A percentile compares a stretch with the other conserved stretches of the same genome.
phyloP scores from a whole-genome alignment of 768 basidiomycete genomes.

The Tulasnella sp. region DNA sequence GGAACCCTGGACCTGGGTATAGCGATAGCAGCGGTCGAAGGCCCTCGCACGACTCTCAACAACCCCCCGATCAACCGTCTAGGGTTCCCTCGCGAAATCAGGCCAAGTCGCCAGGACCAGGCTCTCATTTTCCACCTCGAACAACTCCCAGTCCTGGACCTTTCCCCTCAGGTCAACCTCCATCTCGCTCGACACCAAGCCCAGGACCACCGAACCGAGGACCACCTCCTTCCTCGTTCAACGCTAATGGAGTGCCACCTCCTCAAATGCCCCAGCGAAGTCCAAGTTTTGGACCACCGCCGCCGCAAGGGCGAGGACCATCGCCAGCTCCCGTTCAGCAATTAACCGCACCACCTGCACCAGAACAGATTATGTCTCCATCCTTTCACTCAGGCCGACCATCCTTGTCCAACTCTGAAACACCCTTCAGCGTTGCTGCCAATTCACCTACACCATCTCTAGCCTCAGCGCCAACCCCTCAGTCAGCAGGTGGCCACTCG shows the following conservation, averaged over 20 bases:
- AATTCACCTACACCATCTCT: conserved; percentile 18
- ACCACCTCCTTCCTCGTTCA: conserved; percentile 14
- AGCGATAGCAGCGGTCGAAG: conserved; percentile 3
- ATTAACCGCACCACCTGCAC: background rate
- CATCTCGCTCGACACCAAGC: background rate
- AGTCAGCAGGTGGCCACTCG: background rate
- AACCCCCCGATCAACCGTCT: conserved; percentile 19
- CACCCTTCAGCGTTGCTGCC: conserved; percentile 36
- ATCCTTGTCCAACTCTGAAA: conserved; percentile 34
- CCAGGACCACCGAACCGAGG: background rate
- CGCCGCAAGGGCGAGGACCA: conserved; percentile 26
- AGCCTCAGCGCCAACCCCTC: conserved; percentile 13
- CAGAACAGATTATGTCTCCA: conserved; percentile 16
- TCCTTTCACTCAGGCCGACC: conserved; percentile 26
- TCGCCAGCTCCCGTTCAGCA: conserved; percentile 18
- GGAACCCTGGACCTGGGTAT: no score
- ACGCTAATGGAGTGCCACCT: conserved; percentile 18
- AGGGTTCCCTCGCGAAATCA: background rate
- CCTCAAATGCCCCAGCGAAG: conserved; percentile 7
- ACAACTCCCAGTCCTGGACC: no score
- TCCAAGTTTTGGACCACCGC: conserved; percentile 30
- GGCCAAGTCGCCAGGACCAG: no score
- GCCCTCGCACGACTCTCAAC: no score
- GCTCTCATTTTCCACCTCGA: no score
- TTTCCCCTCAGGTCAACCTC: no score